A percentile compares a stretch with the other conserved stretches of the same genome.
Conservation (phyloP, 1,139 yeast genomes). For the Suhomyces bribrorum region DNA sequence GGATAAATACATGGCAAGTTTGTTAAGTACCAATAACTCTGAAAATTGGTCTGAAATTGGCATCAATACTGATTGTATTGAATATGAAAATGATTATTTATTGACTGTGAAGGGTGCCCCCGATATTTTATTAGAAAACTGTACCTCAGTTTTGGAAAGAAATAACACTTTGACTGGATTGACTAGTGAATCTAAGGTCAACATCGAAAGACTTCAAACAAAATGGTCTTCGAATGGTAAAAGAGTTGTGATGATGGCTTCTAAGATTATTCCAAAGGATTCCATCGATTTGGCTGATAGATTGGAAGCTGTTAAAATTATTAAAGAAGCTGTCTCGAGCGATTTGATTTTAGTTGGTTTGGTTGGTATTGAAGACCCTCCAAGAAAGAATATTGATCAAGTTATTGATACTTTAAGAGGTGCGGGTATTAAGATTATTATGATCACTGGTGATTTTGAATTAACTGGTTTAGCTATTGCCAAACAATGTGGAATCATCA, state of each 20-base stretch:
- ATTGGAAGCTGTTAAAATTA: constrained; percentile 10
- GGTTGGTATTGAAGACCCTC: constrained; percentile 54
- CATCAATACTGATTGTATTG: constrained; percentile 11
- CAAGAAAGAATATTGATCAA: constrained; percentile 43
- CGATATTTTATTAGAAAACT: constrained; percentile 41
- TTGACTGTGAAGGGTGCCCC: constrained; percentile 54
- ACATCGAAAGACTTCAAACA: constrained; percentile 30
- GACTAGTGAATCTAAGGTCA: constrained; percentile 16
- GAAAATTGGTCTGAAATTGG: constrained; percentile 16
- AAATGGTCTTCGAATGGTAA: constrained; percentile 46
- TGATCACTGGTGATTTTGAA: constrained; percentile 59
- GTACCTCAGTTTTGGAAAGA: constrained; percentile 25
- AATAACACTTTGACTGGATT: constrained; percentile 16
- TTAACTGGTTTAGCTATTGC: constrained; percentile 57
- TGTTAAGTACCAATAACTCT: constrained; percentile 21
- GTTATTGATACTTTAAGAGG: constrained; percentile 39
- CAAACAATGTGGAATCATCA: constrained; percentile 44
- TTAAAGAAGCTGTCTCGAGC: constrained; percentile 15
- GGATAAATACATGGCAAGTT: constrained; percentile 48
- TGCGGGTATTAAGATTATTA: constrained; percentile 53
- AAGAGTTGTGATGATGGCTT: constrained; percentile 46
- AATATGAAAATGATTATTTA: constrained; percentile 18
- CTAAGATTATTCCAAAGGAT: constrained; percentile 23
- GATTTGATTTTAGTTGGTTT: constrained; percentile 41
- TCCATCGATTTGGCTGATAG: constrained; percentile 10